Base-by-base conservation (phyloP, 2,329 filamentous ascomycete genomes). In the Xylariaceae sp. region DNA sequence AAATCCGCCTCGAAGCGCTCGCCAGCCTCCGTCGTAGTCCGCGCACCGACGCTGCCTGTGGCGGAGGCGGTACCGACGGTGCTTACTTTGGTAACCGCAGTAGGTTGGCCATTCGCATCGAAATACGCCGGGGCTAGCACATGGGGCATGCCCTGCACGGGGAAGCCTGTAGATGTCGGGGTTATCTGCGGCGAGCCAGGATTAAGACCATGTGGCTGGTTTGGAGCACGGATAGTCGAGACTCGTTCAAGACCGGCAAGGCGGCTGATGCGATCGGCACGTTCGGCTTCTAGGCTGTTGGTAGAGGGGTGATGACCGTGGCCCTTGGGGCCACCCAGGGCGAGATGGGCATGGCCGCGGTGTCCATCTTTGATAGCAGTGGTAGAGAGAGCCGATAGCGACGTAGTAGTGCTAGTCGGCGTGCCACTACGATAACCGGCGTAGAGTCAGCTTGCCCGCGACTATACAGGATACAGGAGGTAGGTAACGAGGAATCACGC, bases 291-390 rank as follows among this genome's bases (percentile, higher is more conserved):
- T 56, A 94, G 84, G 65, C 87, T 92, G 61, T 82, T 87, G 50
- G 83, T 81, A 18, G 85, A 87, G 6, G 82, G 72, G 61, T 80
- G 75, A 63, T 81, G 77, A 65, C 83, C 72, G 69, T 84, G 75
- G 64, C 80, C 75, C 47, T 83, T 82, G 41, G 72, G 71, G 37
- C 72, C 70, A 57, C 77, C 76, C 53, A 80, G 77, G 54, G 71
- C 71, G 55, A 81, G 79, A 26, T 84, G 82, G 26, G 86, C 79
- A 67, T 91, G 84, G 59, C 92, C 92, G 56, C 90, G 88, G 67
- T 96, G 90, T 63, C 92, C 92, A 69, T 97, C 92, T 73, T 96
- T 96, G 78, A 96, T 96, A 48, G 92, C 92, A 12, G 90, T 94
- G 16, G 92, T 96, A 15, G 90, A 95, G 45, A 97, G 81, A 39